Evolutionary conservation across 306 rosid genomes (phyloP).

Genomic region (Prunus mume): DNA sequence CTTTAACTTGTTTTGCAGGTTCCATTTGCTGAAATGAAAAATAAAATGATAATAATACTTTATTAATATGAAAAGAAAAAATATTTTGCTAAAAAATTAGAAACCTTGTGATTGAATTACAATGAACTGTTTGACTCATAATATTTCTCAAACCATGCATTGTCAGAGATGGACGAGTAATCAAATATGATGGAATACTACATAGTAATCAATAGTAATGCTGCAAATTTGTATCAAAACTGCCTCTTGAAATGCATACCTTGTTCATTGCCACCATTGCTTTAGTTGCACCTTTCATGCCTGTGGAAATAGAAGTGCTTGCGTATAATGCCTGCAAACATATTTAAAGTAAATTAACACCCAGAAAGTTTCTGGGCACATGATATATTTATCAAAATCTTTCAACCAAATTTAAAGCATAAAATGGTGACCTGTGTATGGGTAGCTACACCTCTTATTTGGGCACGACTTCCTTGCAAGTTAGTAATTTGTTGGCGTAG

Average conservation of each 20-base stretch:
- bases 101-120: no score
- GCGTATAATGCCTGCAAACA: slow-evolving; percentile 82
- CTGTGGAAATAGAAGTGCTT: slow-evolving; percentile 89
- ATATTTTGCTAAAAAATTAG: no score
- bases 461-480: slow-evolving; percentile 98
- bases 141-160: no score
- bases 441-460: slow-evolving; percentile 92
- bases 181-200: background rate
- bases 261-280: slow-evolving; percentile 98
- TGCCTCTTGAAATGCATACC: slow-evolving; percentile 37
- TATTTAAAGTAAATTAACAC: background rate
- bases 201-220: background rate
- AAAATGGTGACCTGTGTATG: slow-evolving; percentile 71
- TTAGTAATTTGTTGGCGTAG: slow-evolving; percentile 94
- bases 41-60: slow-evolving; percentile 5
- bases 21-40: slow-evolving; percentile 83
- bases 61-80: background rate
- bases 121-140: no score
- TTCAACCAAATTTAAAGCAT: background rate
- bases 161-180: background rate
- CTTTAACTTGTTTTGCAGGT: slow-evolving; percentile 91
- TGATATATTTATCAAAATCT: background rate
- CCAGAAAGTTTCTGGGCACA: background rate
- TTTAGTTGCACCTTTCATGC: slow-evolving; percentile 98
- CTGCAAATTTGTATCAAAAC: background rate